These are phyloP conservation scores for Neofusicoccum parvum DNA, from an alignment of 2,329 filamentous ascomycete genomes.

Conservation along the genomic window DNA sequence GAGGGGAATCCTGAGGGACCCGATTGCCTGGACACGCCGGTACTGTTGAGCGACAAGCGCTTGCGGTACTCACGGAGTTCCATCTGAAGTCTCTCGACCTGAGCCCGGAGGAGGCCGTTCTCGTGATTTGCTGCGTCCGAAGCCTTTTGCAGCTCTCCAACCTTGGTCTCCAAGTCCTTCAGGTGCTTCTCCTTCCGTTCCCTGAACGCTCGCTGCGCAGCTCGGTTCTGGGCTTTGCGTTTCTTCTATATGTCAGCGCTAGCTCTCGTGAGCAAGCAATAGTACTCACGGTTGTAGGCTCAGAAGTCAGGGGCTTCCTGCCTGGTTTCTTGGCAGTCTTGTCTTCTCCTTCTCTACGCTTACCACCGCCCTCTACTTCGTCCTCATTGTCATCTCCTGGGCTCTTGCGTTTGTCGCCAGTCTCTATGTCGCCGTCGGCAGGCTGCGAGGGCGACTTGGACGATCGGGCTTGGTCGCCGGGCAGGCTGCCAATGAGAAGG, in stretches of 20 bases:
- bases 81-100: constrained; percentile 82
- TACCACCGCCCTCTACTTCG: constrained; percentile 67
- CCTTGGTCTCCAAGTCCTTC: constrained; percentile 76
- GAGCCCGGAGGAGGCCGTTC: constrained; percentile 79
- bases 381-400: constrained; percentile 63
- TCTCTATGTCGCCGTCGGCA: constrained; percentile 42
- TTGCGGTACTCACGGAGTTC: constrained; percentile 92
- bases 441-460: neutral
- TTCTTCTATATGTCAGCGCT: constrained; percentile 60
- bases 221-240: constrained; percentile 92
- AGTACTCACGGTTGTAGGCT: constrained; percentile 86
- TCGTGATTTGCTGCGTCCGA: constrained; percentile 83
- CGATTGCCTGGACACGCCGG: constrained; percentile 49
- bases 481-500: constrained; percentile 74
- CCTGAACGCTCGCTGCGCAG: constrained; percentile 88
- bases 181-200: constrained; percentile 93
- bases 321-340: constrained; percentile 94
- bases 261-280: neutral
- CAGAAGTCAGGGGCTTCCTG: constrained; percentile 90
- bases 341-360: constrained; percentile 79
- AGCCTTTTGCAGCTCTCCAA: constrained; percentile 71
- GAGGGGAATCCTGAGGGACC: constrained; percentile 48
- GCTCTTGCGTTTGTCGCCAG: constrained; percentile 70
- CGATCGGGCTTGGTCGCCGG: constrained; percentile 53
- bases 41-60: constrained; percentile 67